phyloP scores from a whole-genome alignment of 345 rosid genomes.

The Theobroma cacao region DNA sequence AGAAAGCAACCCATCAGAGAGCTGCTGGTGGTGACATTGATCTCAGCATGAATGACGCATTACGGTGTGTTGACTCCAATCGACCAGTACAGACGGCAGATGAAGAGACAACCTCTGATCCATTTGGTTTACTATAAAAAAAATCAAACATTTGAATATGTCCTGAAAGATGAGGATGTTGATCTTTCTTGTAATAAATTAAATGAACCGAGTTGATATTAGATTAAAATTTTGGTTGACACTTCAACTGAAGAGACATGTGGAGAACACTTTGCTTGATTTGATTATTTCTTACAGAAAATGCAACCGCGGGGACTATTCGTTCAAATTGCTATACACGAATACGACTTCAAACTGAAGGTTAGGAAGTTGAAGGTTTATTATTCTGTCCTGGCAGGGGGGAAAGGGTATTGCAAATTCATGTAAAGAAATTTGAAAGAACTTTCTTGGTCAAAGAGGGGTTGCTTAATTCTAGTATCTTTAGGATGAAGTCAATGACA shows the following conservation, averaged over 20 bases:
- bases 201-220: background rate
- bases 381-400: background rate
- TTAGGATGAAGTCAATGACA: background rate
- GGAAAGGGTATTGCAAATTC: background rate
- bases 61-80: background rate
- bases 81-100: background rate
- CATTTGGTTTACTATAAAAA: too few species aligned
- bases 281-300: background rate
- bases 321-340: background rate
- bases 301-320: background rate
- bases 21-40: background rate
- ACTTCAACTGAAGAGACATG: background rate
- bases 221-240: background rate
- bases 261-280: background rate
- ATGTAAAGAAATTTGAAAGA: background rate
- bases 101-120: background rate
- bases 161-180: background rate
- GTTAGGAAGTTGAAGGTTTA: background rate
- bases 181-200: background rate
- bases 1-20: slow-evolving; percentile 6
- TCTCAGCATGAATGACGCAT: background rate
- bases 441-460: background rate
- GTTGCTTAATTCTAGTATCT: background rate
- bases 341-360: background rate
- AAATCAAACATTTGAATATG: background rate